Evolutionary conservation across 2,329 filamentous ascomycete genomes (phyloP).

Genomic region (Akanthomyces dipterigenus): DNA sequence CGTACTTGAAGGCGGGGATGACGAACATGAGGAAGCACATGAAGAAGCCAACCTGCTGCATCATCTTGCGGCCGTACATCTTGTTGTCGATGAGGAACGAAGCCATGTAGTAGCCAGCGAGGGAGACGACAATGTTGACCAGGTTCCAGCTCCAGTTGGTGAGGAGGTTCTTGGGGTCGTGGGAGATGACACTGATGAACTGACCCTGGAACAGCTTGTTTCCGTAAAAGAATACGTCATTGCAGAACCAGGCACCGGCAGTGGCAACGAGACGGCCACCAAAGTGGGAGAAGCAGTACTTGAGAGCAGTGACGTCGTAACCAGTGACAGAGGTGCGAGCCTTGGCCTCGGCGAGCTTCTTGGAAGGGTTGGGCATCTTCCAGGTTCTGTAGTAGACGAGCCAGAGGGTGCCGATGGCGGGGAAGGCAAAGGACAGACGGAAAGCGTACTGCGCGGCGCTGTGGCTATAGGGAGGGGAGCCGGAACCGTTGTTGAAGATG

Average conservation of each 20-base stretch:
- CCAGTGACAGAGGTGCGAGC: constrained; percentile 82
- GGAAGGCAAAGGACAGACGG: constrained; percentile 86
- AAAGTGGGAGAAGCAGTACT: constrained; percentile 73
- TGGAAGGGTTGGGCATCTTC: constrained; percentile 86
- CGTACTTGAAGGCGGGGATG: constrained; percentile 80
- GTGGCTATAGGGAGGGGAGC: constrained; percentile 68
- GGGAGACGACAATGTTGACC: constrained; percentile 79
- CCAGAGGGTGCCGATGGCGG: constrained; percentile 86
- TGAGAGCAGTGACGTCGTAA: constrained; percentile 81
- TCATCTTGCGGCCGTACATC: constrained; percentile 90
- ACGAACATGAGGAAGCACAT: constrained; percentile 92
- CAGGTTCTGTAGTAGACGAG: constrained; percentile 92
- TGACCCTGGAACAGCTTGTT: constrained; percentile 95
- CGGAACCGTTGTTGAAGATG: constrained; percentile 75
- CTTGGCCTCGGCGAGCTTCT: constrained; percentile 76
- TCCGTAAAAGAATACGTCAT: constrained; percentile 98
- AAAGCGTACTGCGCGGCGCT: constrained; percentile 83
- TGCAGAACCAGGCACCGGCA: constrained; percentile 85
- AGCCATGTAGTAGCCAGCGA: constrained; percentile 84
- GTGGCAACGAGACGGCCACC: constrained; percentile 82
- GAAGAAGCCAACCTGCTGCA: constrained; percentile 92
- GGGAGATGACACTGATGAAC: constrained; percentile 78
- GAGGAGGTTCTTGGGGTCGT: constrained; percentile 65
- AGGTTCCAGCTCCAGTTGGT: constrained; percentile 88
- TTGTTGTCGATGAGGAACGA: constrained; percentile 92